Conservation (phyloP, 495 filamentous ascomycete genomes). For the Aspergillus bridgeri region DNA sequence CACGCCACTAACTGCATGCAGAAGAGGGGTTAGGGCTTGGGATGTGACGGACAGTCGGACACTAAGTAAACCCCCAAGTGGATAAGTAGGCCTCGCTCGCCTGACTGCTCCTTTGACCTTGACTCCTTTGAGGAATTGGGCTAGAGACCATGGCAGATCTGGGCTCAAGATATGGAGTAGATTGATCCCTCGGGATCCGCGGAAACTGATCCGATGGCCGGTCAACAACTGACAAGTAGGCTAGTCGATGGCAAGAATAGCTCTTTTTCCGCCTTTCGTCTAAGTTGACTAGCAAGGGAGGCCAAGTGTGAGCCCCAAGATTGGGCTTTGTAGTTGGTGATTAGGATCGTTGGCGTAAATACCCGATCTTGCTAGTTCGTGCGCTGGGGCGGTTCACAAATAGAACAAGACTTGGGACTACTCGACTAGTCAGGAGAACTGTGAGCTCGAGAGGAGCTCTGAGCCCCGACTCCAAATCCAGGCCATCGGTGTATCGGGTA, state of each 20-base stretch:
- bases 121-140: background rate
- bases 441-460: background rate
- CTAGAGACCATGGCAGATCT: background rate
- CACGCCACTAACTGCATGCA: background rate
- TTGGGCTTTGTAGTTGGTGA: constrained; percentile 7
- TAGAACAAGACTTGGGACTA: constrained; percentile 2
- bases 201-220: background rate
- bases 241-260: background rate
- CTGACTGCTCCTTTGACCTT: background rate
- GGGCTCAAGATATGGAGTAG: background rate
- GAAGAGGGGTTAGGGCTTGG: background rate
- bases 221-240: background rate
- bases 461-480: background rate
- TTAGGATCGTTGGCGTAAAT: constrained; percentile 13
- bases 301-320: background rate
- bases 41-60: background rate
- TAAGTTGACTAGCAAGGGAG: background rate
- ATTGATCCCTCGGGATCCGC: background rate
- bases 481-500: background rate
- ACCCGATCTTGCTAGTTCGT: constrained; percentile 13
- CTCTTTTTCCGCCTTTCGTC: background rate
- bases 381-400: constrained; percentile 5
- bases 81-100: background rate
- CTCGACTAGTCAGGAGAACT: background rate
- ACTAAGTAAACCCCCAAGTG: background rate